These are phyloP conservation scores for Corylus americana DNA, from an alignment of 306 rosid genomes.

Conservation along the genomic window DNA sequence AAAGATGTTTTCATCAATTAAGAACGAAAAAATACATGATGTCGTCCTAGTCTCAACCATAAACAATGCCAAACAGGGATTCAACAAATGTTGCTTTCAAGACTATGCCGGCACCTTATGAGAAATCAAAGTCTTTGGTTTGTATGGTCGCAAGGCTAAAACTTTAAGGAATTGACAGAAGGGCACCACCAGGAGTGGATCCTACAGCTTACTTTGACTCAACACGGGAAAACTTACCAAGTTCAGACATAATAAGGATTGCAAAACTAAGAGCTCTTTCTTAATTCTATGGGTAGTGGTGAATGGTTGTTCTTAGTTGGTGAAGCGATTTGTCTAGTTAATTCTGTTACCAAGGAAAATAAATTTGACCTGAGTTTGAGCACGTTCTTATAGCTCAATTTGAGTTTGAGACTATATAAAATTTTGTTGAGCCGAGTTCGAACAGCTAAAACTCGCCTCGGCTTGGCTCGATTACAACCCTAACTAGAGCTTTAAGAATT, in stretches of 20 bases:
- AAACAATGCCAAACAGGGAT: neutral
- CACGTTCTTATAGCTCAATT: no score
- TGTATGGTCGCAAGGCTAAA: neutral
- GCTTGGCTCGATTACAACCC: neutral
- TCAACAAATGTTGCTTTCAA: neutral
- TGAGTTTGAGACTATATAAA: no score
- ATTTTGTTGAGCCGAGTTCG: no score
- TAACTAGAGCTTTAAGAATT: neutral
- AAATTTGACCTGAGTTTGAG: no score
- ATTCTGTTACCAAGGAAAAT: no score
- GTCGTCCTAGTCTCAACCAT: neutral
- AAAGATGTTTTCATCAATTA: no score
- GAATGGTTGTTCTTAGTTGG: no score
- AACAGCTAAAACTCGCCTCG: neutral
- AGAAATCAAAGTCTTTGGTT: slow-evolving; percentile 12
- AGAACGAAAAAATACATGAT: neutral
- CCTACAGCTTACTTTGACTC: slow-evolving; percentile 25
- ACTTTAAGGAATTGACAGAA: neutral
- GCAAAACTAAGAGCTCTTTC: no score
- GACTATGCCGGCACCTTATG: slow-evolving; percentile 2
- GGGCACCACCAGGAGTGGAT: neutral
- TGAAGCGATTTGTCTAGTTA: no score
- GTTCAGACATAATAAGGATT: no score
- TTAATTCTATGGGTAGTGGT: no score
- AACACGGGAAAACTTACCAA: slow-evolving; percentile 33